These are phyloP conservation scores for Rhizopus arrhizus DNA, from an alignment of 371 early-diverging fungal genomes.

Conservation along the genomic window DNA sequence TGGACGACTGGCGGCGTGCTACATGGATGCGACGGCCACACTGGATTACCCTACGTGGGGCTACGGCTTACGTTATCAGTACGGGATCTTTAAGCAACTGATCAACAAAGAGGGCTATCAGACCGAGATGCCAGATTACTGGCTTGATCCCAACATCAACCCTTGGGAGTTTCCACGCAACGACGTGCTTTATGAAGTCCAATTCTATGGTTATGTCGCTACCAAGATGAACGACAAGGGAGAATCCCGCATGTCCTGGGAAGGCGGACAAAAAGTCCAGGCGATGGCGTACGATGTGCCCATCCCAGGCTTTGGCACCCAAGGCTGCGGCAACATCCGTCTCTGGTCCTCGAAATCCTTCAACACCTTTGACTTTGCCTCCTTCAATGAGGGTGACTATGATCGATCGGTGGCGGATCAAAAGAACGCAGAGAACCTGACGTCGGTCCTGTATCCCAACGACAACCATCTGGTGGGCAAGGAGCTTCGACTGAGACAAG, in stretches of 20 bases:
- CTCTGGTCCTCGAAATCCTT: constrained; percentile 89
- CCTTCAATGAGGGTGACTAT: constrained; percentile 91
- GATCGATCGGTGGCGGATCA: constrained; percentile 85
- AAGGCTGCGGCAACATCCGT: constrained; percentile 91
- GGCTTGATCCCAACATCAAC: constrained; percentile 77
- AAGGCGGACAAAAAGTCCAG: constrained; percentile 79
- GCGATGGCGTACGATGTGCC: constrained; percentile 94
- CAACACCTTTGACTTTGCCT: constrained; percentile 75
- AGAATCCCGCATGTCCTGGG: constrained; percentile 72
- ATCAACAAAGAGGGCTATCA: constrained; percentile 85
- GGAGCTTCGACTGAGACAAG: constrained; percentile 91
- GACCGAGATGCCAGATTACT: constrained; percentile 89
- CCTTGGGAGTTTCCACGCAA: constrained; percentile 94
- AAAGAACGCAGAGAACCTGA: constrained; percentile 89
- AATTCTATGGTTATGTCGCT: constrained; percentile 83
- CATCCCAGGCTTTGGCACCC: constrained; percentile 86
- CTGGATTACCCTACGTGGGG: constrained; percentile 90
- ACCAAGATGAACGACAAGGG: constrained; percentile 67
- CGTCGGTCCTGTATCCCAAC: constrained; percentile 90
- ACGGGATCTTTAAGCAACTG: constrained; percentile 92
- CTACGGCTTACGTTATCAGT: constrained; percentile 86
- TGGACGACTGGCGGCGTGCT: constrained; percentile 89
- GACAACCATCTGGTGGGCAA: constrained; percentile 94
- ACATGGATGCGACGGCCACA: constrained; percentile 89
- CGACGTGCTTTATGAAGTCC: constrained; percentile 83